A percentile compares a stretch with the other conserved stretches of the same genome.
phyloP scores from a whole-genome alignment of 2,329 filamentous ascomycete genomes.

The Penicillium nordicum region DNA sequence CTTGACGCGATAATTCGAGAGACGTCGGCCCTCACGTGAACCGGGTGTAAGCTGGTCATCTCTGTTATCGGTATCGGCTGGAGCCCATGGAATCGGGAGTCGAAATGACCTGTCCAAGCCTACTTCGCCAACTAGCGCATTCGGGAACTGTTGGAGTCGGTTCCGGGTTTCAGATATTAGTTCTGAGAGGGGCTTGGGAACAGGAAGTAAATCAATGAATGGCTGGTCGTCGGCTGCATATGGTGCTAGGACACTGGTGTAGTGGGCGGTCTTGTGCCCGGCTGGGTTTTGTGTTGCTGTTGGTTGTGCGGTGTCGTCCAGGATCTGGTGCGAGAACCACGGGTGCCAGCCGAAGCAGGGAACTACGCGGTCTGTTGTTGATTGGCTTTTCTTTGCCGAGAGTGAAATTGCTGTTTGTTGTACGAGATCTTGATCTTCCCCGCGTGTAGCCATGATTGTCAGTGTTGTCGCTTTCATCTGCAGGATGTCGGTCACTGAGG shows the following conservation, averaged over 20 bases:
- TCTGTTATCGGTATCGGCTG: conserved; percentile 29
- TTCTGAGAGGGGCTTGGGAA: conserved; percentile 51
- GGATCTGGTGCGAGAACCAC: conserved; percentile 64
- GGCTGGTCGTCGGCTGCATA: conserved; percentile 42
- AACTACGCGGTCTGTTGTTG: conserved; percentile 46
- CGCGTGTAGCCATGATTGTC: conserved; percentile 62
- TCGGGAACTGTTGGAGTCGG: conserved; percentile 50
- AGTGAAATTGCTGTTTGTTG: conserved; percentile 44
- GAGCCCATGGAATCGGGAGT: conserved; percentile 53
- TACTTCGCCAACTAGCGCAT: conserved; percentile 60
- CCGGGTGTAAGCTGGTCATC: conserved; percentile 53
- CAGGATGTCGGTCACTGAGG: conserved; percentile 52
- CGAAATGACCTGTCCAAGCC: conserved; percentile 61
- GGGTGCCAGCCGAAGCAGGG: conserved; percentile 67
- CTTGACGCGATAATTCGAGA: conserved; percentile 57
- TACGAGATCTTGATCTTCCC: conserved; percentile 60
- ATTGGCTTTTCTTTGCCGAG: conserved; percentile 11
- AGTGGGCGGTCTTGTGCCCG: conserved; percentile 48
- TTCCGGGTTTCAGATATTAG: conserved; percentile 51
- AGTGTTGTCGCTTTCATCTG: conserved; percentile 57
- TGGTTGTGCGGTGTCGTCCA: conserved; percentile 38
- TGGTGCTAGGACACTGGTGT: conserved; percentile 53
- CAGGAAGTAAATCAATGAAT: conserved; percentile 52
- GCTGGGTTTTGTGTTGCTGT: conserved; percentile 12
- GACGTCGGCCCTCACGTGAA: conserved; percentile 55